Base-by-base conservation (phyloP, 140 eudicot species). In the Erigeron philadelphicus region DNA sequence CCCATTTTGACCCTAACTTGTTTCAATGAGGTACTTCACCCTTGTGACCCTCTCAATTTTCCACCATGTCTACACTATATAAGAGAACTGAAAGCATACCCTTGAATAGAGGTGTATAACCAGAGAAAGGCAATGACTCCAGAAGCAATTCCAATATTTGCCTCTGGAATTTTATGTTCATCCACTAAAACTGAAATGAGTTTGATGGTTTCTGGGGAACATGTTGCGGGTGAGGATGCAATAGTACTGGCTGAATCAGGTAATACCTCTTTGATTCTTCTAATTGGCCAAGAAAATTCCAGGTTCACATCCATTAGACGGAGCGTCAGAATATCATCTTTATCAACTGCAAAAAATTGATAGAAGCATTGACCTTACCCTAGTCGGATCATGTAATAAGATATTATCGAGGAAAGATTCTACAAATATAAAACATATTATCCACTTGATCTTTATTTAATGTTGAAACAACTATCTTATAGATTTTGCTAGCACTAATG, bases 121-220 rank as follows among this genome's bases (percentile, higher is more conserved):
- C 97, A 94, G 40, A 94, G 88, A 78, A 94, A 94, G 73, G 99
- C 87, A 66, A 94, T 68, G 54, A 94, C 81, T 60, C 97, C 99
- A 69, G 95, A 82, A 72, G 89, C 89, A 73, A 94, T 81, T 61
- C 90, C 90, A 52, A 57, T 62, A 55, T 89, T 80, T 16, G 88
- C 84, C 73, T 94, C 95, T 46, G 99, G 95, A 64, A 94, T 85
- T 66, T 75, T 83, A 71, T 81, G 90, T 60, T 85, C 95, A 57
- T 83, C 90, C 49, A 89, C 84, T 65, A 83, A 72, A 64, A 84
- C 42, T 64, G 84, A 81, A 76, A 94, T 67, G 64, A 76, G 64
- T 68, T 83, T 82, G 19, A 76, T 19, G 52, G 81, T 77, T 76
- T 94, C 99, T 4, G 76, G 58, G 43, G 91, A 81, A 80, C 99